Evolutionary conservation across 2,329 filamentous ascomycete genomes (phyloP), one percentile per base, ranked within the genome.

Genomic region (Rhynchosporium graminicola): DNA sequence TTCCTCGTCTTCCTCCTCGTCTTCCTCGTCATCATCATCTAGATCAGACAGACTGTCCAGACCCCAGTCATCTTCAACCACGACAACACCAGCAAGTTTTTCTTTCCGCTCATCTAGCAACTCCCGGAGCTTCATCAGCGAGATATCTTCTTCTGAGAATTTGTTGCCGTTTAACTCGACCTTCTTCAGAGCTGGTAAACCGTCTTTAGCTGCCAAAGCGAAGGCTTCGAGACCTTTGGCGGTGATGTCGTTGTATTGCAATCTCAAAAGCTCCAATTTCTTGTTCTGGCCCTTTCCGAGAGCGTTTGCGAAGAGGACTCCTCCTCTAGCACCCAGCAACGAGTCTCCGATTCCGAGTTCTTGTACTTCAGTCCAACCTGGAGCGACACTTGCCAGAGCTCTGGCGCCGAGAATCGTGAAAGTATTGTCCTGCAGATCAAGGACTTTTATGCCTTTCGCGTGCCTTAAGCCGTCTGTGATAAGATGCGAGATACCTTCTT

Each of bases 381-480:
- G 81, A 28, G 94, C 82, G 5, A 92, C 91, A 68, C 83, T 84
- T 45, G 91, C 88, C 59, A 99, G 82, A 10, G 92, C 91, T 70
- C 82, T 88, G 36, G 91, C 91, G 29, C 93, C 95, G 66, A 83
- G 82, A 45, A 88, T 77, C 9, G 94, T 98, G 76, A 98, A 98
- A 0, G 95, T 98, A 79, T 99, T 99, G 79, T 99, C 95, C 77
- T 99, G 94, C 65, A 99, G 80, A 79, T 99, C 95, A 59, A 99
- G 79, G 13, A 92, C 84, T 74, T 88, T 82, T 60, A 99, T 82
- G 50, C 81, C 79, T 38, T 80, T 81, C 57, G 91, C 86, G 71
- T 91, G 83, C 67, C 82, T 85, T 59, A 99, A 82, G 65, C 95
- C 95, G 59, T 93, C 82, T 64, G 85, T 87, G 67, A 99, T 80